Conservation (phyloP, 2,329 filamentous ascomycete genomes). For the Botrytis medusae region DNA sequence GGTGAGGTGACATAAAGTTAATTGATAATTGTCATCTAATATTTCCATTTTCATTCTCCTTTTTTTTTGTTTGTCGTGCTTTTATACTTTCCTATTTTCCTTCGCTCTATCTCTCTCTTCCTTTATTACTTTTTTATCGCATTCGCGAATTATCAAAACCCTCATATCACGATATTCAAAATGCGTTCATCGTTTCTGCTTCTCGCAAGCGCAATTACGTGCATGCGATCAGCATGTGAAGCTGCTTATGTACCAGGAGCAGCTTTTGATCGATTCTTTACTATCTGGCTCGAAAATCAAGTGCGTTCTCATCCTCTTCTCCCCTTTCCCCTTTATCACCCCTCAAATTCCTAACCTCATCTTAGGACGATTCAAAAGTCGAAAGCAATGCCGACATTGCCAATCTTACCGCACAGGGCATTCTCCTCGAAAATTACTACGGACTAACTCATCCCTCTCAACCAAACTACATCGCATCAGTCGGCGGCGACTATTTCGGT, state of each 20-base stretch:
- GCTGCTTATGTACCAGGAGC: conserved; percentile 45
- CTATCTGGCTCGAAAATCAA: conserved; percentile 65
- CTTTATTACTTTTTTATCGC: background rate
- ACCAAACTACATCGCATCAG: conserved; percentile 50
- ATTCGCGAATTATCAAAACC: background rate
- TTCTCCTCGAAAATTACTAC: conserved; percentile 48
- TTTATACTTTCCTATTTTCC: background rate
- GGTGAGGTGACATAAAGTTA: background rate
- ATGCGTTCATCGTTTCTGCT: conserved; percentile 9
- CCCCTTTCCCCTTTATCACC: background rate
- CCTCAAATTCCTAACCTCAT: background rate
- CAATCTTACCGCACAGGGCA: conserved; percentile 46
- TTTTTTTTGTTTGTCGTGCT: background rate
- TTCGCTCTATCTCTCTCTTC: background rate
- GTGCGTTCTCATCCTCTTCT: conserved; percentile 23
- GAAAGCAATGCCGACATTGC: conserved; percentile 43
- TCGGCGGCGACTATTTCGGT: conserved; percentile 51
- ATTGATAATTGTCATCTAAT: background rate
- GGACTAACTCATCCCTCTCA: conserved; percentile 49
- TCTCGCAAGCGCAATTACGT: background rate
- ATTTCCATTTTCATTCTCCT: background rate
- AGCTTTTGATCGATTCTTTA: conserved; percentile 58
- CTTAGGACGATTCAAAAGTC: conserved; percentile 47
- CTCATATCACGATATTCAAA: background rate
- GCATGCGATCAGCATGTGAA: background rate